These are phyloP conservation scores for Clonostachys solani DNA, from an alignment of 2,329 filamentous ascomycete species.

Conservation along the genomic window DNA sequence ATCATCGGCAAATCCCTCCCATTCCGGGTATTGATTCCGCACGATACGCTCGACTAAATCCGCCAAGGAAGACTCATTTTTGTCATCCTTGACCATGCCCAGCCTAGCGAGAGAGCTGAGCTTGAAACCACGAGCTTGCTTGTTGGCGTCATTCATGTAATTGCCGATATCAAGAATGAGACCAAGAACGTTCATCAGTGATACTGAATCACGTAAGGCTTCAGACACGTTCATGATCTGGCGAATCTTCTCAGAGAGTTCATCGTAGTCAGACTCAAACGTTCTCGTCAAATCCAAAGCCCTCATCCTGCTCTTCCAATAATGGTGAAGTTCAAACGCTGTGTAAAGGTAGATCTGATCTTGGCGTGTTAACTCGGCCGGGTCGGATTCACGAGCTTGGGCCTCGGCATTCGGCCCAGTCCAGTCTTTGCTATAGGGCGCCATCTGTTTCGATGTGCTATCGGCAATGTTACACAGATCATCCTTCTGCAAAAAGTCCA, in stretches of 20 bases:
- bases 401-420: constrained; percentile 79
- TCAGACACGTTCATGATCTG: constrained; percentile 87
- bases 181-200: constrained; percentile 92
- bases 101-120: constrained; percentile 87
- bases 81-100: constrained; percentile 98
- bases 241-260: constrained; percentile 79
- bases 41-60: constrained; percentile 96
- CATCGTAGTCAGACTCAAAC: constrained; percentile 86
- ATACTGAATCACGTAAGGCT: constrained; percentile 83
- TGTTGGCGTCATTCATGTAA: constrained; percentile 99
- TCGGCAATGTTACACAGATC: constrained; percentile 91
- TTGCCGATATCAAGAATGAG: constrained; percentile 97
- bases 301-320: constrained; percentile 97
- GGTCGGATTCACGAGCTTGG: constrained; percentile 79
- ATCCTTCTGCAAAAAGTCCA: constrained; percentile 94
- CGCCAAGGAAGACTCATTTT: constrained; percentile 94
- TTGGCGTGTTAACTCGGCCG: constrained; percentile 81
- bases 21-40: constrained; percentile 92
- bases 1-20: constrained; percentile 84
- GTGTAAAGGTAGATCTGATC: constrained; percentile 95
- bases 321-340: constrained; percentile 90
- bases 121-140: constrained; percentile 97
- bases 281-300: constrained; percentile 80
- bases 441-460: constrained; percentile 86
- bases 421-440: constrained; percentile 95